Conservation (phyloP, 1,284 basidiomycete species). For the Athelia psychrophila region DNA sequence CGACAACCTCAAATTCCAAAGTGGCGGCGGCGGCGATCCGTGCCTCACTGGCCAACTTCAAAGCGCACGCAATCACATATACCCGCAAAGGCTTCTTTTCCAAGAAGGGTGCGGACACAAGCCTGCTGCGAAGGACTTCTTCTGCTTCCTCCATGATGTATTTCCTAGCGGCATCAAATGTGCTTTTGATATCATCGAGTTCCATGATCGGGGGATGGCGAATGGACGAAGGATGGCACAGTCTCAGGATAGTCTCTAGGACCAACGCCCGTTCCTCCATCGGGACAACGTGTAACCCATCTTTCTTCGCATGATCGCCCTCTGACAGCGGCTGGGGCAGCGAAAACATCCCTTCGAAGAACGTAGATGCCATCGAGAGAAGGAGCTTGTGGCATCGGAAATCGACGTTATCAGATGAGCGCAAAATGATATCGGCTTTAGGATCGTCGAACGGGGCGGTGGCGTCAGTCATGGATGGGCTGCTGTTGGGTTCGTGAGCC, state of each 20-base stretch:
- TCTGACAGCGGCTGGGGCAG: constrained; percentile 10
- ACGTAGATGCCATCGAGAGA: constrained; percentile 29
- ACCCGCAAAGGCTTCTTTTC: constrained; percentile 26
- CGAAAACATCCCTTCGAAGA: constrained; percentile 38
- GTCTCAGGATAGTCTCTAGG: background rate
- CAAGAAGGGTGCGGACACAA: constrained; percentile 14
- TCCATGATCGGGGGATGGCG: constrained; percentile 3
- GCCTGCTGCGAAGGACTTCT: background rate
- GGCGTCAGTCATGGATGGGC: background rate
- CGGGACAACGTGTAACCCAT: constrained; percentile 25
- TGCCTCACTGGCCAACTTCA: constrained; percentile 22
- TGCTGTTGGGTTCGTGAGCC: too few relatives aligned
- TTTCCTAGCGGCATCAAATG: background rate
- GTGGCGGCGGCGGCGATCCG: constrained; percentile 16
- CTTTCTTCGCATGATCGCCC: constrained; percentile 7
- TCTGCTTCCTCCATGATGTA: background rate
- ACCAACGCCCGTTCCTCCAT: constrained; percentile 27
- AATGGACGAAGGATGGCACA: background rate
- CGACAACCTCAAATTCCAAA: constrained; percentile 9
- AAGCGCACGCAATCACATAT: constrained; percentile 31
- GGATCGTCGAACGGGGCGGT: background rate
- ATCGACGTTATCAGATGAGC: constrained; percentile 32
- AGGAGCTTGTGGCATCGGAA: constrained; percentile 32
- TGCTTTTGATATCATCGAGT: background rate
- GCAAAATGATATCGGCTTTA: constrained; percentile 31